Evolutionary conservation across 331 rosid species (phyloP).

Genomic region (Acacia pycnantha): DNA sequence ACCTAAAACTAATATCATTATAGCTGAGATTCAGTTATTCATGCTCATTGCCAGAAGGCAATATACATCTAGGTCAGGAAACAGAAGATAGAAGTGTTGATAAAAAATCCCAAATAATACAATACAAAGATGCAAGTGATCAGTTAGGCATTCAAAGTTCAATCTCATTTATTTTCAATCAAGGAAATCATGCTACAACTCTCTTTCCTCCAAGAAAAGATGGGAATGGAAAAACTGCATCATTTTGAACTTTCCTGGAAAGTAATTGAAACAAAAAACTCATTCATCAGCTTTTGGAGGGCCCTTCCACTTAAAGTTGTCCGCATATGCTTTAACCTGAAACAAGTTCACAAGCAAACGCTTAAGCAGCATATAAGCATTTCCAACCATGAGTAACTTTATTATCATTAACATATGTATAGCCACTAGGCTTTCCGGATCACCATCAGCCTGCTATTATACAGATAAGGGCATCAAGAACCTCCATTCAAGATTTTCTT

Average conservation of each 20-base stretch:
- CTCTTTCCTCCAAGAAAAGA: conserved; percentile 12
- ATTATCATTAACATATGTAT: background rate
- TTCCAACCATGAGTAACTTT: background rate
- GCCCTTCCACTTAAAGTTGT: conserved; percentile 80
- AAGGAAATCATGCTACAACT: conserved; percentile 14
- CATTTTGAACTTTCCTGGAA: conserved; percentile 6
- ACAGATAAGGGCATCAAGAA: background rate
- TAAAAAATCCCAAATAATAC: background rate
- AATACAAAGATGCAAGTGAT: background rate
- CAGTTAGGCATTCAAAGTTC: background rate
- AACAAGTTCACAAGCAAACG: conserved; percentile 1
- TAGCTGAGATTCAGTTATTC: background rate
- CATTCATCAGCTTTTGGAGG: conserved; percentile 41
- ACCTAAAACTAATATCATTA: background rate
- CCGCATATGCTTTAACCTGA: conserved; percentile 65
- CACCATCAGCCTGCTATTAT: background rate
- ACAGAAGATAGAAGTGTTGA: background rate
- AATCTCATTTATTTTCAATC: conserved; percentile 33
- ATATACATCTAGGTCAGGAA: background rate
- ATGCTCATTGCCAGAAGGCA: background rate
- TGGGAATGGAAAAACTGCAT: conserved; percentile 24
- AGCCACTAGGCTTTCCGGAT: background rate
- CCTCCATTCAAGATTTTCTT: background rate
- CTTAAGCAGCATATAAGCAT: background rate
- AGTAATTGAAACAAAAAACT: conserved; percentile 11